phyloP scores from a whole-genome alignment of 345 rosid genomes.

The Euphorbia lathyris region DNA sequence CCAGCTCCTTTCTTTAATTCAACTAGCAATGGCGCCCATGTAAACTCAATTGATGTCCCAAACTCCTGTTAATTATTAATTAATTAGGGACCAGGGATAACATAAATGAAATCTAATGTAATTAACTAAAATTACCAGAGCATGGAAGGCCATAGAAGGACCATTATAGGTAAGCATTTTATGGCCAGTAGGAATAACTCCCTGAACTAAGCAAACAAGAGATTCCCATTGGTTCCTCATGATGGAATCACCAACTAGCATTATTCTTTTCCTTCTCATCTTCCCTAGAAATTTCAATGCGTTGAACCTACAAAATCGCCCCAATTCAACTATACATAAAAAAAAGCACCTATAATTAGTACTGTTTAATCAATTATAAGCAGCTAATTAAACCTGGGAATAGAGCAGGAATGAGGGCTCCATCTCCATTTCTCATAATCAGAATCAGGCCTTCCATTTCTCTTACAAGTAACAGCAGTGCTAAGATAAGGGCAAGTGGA shows the following conservation, averaged over 20 bases:
- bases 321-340: background rate
- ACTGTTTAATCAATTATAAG: too few relatives aligned
- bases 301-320: constrained; percentile 51
- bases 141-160: constrained; percentile 83
- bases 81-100: too few relatives aligned
- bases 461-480: constrained; percentile 71
- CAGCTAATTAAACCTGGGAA: constrained; percentile 91
- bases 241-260: constrained; percentile 93
- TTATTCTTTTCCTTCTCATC: constrained; percentile 78
- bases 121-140: constrained; percentile 42
- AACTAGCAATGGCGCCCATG: constrained; percentile 94
- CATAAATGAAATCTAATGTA: too few relatives aligned
- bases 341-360: too few relatives aligned
- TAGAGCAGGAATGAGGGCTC: constrained; percentile 70
- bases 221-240: constrained; percentile 99
- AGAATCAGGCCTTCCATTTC: constrained; percentile 90
- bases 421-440: constrained; percentile 90
- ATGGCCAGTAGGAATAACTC: constrained; percentile 66
- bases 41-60: constrained; percentile 74
- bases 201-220: constrained; percentile 87
- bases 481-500: constrained; percentile 78
- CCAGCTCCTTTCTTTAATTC: constrained; percentile 56
- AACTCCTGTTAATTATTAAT: constrained; percentile 47
- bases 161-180: constrained; percentile 72
- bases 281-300: constrained; percentile 75